A percentile compares a stretch with the other conserved stretches of the same genome.
phyloP scores from a whole-genome alignment of 805 yeast genomes.

The Candida silvatica region DNA sequence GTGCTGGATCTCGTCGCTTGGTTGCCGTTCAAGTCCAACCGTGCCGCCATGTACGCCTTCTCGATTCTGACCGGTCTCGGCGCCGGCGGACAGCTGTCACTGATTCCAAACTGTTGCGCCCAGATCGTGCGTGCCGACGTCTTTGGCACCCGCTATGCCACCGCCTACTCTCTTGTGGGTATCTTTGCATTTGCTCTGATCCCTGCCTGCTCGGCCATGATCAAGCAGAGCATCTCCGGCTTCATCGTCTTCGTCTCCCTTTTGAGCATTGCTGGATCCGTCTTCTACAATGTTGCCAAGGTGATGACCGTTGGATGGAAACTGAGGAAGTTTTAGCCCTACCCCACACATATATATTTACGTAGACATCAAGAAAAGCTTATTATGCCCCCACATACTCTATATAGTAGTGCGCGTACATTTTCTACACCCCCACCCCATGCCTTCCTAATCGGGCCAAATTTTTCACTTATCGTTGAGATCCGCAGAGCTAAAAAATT shows the following conservation, averaged over 20 bases:
- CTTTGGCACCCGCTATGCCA: conserved; percentile 59
- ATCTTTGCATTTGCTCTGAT: conserved; percentile 31
- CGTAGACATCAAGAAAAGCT: too few species aligned
- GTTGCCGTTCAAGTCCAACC: conserved; percentile 49
- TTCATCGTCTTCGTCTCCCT: conserved; percentile 8
- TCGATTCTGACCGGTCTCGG: conserved; percentile 44
- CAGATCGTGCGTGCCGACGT: conserved; percentile 45
- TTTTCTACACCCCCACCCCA: too few species aligned
- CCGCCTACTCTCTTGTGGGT: conserved; percentile 37
- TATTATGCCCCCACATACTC: too few species aligned
- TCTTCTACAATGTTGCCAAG: conserved; percentile 3
- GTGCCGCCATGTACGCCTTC: conserved; percentile 37
- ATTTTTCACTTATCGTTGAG: too few species aligned
- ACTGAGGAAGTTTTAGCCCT: conserved; percentile 4
- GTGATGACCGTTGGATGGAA: conserved; percentile 3
- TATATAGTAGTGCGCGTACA: too few species aligned
- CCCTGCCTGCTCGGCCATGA: conserved; percentile 26
- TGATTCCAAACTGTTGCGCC: conserved; percentile 54
- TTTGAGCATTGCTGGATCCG: conserved; percentile 6
- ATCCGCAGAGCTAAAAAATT: too few species aligned
- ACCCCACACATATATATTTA: too few species aligned
- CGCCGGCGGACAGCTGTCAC: conserved; percentile 48
- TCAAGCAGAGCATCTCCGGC: conserved; percentile 8
- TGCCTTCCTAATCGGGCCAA: too few species aligned
- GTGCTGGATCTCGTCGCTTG: conserved; percentile 41